Evolutionary conservation across 257 asterid genomes (phyloP).

Genomic region (Henckelia pumila): DNA sequence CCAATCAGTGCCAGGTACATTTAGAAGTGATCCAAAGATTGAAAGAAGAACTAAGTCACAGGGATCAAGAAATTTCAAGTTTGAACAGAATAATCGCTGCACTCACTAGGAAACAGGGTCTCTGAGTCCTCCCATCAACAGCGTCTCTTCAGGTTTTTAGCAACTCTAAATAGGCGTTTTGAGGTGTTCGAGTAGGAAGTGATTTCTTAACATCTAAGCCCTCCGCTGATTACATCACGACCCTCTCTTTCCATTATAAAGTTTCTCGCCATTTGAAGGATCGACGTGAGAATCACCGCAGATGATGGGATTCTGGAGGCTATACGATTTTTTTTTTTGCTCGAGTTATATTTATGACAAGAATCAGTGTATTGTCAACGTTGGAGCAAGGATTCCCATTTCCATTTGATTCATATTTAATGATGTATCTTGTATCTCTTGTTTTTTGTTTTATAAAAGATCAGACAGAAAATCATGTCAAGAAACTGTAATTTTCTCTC

Average conservation of each 20-base stretch:
- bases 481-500: too few relatives aligned
- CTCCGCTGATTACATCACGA: background rate
- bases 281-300: background rate
- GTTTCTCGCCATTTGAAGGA: background rate
- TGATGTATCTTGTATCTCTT: background rate
- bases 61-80: constrained; percentile 64
- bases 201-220: background rate
- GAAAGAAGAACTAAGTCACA: constrained; percentile 49
- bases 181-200: background rate
- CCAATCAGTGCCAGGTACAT: constrained; percentile 37
- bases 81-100: constrained; percentile 68
- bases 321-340: background rate
- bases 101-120: constrained; percentile 80
- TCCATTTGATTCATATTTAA: background rate
- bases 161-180: too few relatives aligned
- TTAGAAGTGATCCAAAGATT: constrained; percentile 56
- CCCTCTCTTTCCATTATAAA: background rate
- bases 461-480: too few relatives aligned
- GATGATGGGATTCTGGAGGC: background rate
- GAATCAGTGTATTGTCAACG: background rate
- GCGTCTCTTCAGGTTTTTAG: too few relatives aligned
- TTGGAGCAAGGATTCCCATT: background rate
- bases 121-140: constrained; percentile 32
- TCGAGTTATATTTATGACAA: background rate
- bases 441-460: too few relatives aligned